Base-by-base conservation (phyloP, 2,329 filamentous ascomycete genomes). In the Xylogone sp. region DNA sequence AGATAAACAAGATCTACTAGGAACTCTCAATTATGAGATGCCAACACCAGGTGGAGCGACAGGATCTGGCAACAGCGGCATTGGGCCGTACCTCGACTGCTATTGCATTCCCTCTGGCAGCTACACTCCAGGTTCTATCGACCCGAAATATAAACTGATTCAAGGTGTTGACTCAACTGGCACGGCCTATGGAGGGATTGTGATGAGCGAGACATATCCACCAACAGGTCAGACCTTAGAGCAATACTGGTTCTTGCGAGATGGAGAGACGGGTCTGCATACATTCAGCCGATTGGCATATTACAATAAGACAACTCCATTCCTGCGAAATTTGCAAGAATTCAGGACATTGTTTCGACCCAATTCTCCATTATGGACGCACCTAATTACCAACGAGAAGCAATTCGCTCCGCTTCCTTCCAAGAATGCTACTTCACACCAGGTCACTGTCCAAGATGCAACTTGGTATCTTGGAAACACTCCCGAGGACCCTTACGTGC, bases 231-330 rank as follows among this genome's bases (percentile, higher is more conserved):
- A 85, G 59, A 60, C 77, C 5, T 69, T 86, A 16, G 76, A 85
- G 59, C 82, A 85, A 59, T 86, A 84, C 63, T 86, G 80, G 79
- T 86, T 86, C 57, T 66, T 86, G 2, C 71, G 78, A 10, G 81
- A 83, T 43, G 77, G 77, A 1, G 82, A 86, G 62, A 84, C 82
- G 0, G 82, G 82, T 0, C 63, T 85, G 31, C 82, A 86, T 59
- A 77, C 75, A 0, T 86, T 85, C 64, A 79, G 74, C 52, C 75
- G 81, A n/a, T 65, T 83, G 9, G 72, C 75, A 1, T 86, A 86
- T 57, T 69, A 80, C 62, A 84, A 84, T 61, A 72, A 75, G 52
- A 76, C 75, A 0, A 76, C 69, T 1, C 81, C 80, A 0, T 79
- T 78, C 53, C 65, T 83, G 46, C 71, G 82, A 10, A 81, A 81